Conservation (phyloP, 176 grass and related monocot species). For the Phyllostachys edulis region DNA sequence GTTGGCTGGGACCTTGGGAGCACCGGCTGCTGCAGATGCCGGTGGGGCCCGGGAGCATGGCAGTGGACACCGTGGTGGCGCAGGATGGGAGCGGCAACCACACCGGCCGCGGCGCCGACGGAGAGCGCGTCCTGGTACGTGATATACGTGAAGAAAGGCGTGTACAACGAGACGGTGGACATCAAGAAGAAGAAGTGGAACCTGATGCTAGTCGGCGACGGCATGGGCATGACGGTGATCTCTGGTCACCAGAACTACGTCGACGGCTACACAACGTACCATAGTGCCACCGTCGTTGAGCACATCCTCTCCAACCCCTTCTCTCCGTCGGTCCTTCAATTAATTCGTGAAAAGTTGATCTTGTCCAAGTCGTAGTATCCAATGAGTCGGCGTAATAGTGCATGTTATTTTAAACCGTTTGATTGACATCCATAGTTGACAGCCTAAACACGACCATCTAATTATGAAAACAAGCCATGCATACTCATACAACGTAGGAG, state of each 20-base stretch:
- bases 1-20: constrained; percentile 48
- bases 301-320: neutral
- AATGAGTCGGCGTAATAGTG: neutral
- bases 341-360: too few species aligned
- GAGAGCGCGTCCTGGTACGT: constrained; percentile 47
- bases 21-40: constrained; percentile 48
- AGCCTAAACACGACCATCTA: neutral
- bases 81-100: constrained; percentile 71
- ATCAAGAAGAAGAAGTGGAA: constrained; percentile 88
- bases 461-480: too few species aligned
- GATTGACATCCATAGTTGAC: neutral
- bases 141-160: constrained; percentile 73
- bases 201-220: constrained; percentile 76
- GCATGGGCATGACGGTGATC: constrained; percentile 67
- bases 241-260: constrained; percentile 55
- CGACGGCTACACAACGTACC: constrained; percentile 64
- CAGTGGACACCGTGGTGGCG: constrained; percentile 69
- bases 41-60: neutral
- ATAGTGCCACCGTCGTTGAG: constrained; percentile 78
- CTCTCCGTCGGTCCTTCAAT: too few species aligned
- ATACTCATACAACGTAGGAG: neutral
- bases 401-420: neutral
- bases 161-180: constrained; percentile 80
- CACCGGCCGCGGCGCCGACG: constrained; percentile 64
- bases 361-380: too few species aligned